Evolutionary conservation across 345 rosid genomes (phyloP), one percentile per base, ranked within the genome.

Genomic region (Populus simonii): DNA sequence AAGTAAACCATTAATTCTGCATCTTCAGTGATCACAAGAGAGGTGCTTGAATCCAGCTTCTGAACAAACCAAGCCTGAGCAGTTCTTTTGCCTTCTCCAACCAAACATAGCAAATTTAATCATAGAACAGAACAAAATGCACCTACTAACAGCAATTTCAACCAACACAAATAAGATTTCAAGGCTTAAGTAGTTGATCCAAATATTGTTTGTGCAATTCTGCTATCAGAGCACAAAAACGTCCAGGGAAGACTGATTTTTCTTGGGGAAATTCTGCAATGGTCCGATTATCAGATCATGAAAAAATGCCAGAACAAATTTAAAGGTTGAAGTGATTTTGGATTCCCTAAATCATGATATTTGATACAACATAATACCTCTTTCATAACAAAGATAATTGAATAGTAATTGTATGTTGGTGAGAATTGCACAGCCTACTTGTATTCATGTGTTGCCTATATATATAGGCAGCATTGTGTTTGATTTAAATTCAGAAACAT

Each of bases 51-150:
- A 51, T 51, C 59, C n/a, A 17, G 59, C 59, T 51, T 51, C 59
- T 17, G 59, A 6, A 18, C 59, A 51, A 51, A 51, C 57, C 68
- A 70, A 74, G 74, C 17, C 45, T 47, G 78, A 87, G 86, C 78
- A 86, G 62, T 41, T 91, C 89, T 84, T 84, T 87, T 41, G 98
- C 98, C 81, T 89, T 91, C 83, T 77, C 81, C 69, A 88, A 33
- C 99, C 98, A 96, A 65, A 78, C 86, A 67, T 82, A 73, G 35
- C 82, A 89, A 25, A 89, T 85, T 18, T 93, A 87, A 29, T 89
- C 94, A 0, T 82, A 65, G 76, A 96, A 90, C 78, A 92, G 83
- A 67, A 90, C 93, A 79, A 92, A 91, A 79, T 95, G 94, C 77
- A 92, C 95, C 99, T 94, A 89, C 71, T 78, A 38, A 76, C 45